phyloP scores from a whole-genome alignment of 441 rosid genomes.

The Brassica hybrid region DNA sequence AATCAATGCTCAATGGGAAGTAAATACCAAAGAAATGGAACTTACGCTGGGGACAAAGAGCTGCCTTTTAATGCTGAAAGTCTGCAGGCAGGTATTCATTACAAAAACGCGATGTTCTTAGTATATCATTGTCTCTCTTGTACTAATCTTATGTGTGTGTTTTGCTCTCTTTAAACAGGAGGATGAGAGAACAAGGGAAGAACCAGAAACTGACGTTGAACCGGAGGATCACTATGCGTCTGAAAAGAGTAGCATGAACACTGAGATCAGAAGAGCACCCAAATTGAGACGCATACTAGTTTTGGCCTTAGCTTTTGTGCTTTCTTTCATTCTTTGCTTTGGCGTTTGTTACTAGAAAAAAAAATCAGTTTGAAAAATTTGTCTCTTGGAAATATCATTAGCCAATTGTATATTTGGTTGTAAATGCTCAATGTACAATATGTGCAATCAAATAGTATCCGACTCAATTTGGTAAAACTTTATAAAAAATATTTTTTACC shows the following conservation, averaged over 20 bases:
- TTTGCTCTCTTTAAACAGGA: conserved; percentile 38
- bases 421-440: background rate
- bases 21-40: conserved; percentile 23
- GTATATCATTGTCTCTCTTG: conserved; percentile 5
- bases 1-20: conserved; percentile 49
- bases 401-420: conserved; percentile 31
- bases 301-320: conserved; percentile 44
- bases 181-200: conserved; percentile 49
- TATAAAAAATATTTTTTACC: conserved; percentile 16
- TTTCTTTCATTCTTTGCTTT: conserved; percentile 44
- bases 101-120: background rate
- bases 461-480: conserved; percentile 2
- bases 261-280: conserved; percentile 24
- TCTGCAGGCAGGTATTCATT: conserved; percentile 60
- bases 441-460: background rate
- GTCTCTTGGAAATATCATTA: conserved; percentile 17
- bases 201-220: no score
- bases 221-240: conserved; percentile 31
- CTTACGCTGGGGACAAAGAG: conserved; percentile 37
- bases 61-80: no score
- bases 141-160: conserved; percentile 24
- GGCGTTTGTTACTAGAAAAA: conserved; percentile 22
- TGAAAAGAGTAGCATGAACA: conserved; percentile 17
- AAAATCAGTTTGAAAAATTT: background rate
- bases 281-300: conserved; percentile 21